Evolutionary conservation across 345 rosid species (phyloP), one percentile per base, ranked within the genome.

Genomic region (Garcia nutans): DNA sequence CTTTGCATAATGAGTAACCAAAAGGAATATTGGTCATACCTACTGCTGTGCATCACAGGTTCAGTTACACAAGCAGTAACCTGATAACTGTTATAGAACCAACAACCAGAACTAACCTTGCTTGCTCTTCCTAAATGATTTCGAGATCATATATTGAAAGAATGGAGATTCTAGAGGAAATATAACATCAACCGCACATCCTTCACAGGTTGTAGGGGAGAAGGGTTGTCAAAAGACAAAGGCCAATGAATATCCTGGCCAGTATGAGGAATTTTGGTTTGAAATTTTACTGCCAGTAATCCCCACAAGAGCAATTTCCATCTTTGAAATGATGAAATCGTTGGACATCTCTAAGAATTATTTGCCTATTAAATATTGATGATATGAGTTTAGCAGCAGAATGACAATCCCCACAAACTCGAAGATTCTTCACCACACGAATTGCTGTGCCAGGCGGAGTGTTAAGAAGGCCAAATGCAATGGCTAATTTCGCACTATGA

Each of bases 381-480:
- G 76, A 79, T 70, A 79, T 65, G 22, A 70, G 65, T 65, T 79
- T 79, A n/a, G 78, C 82, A 45, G 82, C 79, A 79, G 79, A 74
- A 70, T 75, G 82, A 59, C 82, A 79, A 70, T 79, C 79, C 47
- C 76, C 76, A 31, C 78, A 79, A 62, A 79, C 78, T 17, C 78
- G 78, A 28, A 79, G 82, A 70, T 79, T 79, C 82, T 79, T 79
- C 76, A 70, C 79, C 72, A 79, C 76, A 17, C 82, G 79, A 11
- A 79, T 64, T 55, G 79, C 70, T 47, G 79, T 70, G 19, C 79
- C 76, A 31, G 78, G 76, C 3, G 77, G 72, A 45, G 72, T 75
- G 75, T 70, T 79, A 33, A 75, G 71, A 8, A 79, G 67, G 31
- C 75, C 78, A 31, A 50, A 79, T n/a, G 82, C 72, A 19, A 79